Evolutionary conservation across 2,329 filamentous ascomycete species (phyloP).

Genomic region (Leptographium radiaticola): DNA sequence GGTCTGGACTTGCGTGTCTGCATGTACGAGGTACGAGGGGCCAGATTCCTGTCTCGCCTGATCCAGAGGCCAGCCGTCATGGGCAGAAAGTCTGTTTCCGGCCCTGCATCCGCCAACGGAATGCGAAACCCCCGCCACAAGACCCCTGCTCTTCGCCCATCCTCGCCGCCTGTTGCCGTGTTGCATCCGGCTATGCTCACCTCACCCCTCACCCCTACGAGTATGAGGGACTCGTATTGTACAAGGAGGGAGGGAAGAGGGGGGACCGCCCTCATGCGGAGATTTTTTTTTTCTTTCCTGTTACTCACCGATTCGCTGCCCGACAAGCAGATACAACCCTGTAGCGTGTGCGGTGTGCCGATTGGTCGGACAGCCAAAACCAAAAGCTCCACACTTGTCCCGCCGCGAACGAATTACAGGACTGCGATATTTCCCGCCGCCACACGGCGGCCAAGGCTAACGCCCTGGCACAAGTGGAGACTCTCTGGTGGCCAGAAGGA

Average conservation of each 20-base stretch:
- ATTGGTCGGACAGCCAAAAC: not conserved
- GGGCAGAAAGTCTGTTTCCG: not conserved
- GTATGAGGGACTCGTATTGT: too few species aligned
- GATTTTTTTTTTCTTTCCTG: not conserved
- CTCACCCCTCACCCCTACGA: not conserved
- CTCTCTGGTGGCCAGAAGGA: too few species aligned
- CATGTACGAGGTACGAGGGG: too few species aligned
- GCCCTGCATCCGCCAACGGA: not conserved
- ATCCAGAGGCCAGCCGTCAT: too few species aligned
- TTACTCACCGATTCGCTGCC: not conserved
- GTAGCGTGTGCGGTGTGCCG: not conserved
- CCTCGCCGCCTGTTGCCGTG: not conserved
- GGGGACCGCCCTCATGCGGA: not conserved
- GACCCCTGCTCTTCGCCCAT: not conserved
- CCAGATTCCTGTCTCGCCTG: too few species aligned
- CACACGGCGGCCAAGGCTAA: too few species aligned
- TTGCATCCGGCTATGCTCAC: conserved; percentile 4
- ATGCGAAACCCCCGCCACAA: not conserved
- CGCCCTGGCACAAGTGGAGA: too few species aligned
- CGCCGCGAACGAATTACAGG: not conserved
- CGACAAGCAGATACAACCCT: too few species aligned
- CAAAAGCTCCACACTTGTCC: not conserved
- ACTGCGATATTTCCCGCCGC: not conserved
- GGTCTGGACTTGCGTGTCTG: too few species aligned
- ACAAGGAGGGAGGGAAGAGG: not conserved